Evolutionary conservation across 768 basidiomycete species (phyloP).

Genomic region (Lyophyllum atratum): DNA sequence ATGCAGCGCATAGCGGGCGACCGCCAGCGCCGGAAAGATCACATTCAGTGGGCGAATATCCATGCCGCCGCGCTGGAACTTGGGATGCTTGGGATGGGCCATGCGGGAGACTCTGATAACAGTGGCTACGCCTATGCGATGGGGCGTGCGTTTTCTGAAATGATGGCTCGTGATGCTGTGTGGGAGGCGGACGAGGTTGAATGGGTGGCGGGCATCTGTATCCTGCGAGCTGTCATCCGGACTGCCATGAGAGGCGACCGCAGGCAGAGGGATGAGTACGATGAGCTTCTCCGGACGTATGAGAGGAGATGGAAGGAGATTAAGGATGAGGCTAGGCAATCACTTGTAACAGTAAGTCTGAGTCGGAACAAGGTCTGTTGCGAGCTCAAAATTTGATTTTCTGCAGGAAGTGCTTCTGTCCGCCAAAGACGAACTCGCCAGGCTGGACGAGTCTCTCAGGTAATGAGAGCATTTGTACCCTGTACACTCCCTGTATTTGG

Average conservation of each 20-base stretch:
- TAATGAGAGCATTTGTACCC: constrained; percentile 9
- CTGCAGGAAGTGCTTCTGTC: constrained; percentile 50
- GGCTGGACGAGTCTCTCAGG: constrained; percentile 35
- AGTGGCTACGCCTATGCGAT: constrained; percentile 45
- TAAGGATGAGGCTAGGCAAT: constrained; percentile 65
- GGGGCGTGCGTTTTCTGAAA: constrained; percentile 53
- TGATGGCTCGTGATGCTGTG: constrained; percentile 64
- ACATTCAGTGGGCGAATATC: constrained; percentile 68
- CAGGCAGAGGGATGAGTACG: constrained; percentile 53
- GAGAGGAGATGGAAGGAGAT: constrained; percentile 74
- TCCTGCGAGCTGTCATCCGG: constrained; percentile 58
- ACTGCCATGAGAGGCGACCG: constrained; percentile 49
- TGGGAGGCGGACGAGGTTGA: constrained; percentile 71
- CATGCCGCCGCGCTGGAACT: constrained; percentile 66
- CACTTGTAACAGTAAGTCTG: constrained; percentile 53
- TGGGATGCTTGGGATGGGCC: constrained; percentile 48
- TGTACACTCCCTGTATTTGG: background rate
- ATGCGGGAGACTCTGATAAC: constrained; percentile 38
- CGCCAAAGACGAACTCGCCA: constrained; percentile 55
- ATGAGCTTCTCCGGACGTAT: constrained; percentile 54
- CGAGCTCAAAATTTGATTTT: background rate
- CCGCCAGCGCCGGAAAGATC: constrained; percentile 60
- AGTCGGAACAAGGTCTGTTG: background rate
- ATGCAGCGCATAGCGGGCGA: constrained; percentile 65
- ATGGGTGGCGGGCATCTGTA: constrained; percentile 66